Base-by-base conservation (phyloP, 805 yeast species). In the Candida khao-thaluensis region DNA sequence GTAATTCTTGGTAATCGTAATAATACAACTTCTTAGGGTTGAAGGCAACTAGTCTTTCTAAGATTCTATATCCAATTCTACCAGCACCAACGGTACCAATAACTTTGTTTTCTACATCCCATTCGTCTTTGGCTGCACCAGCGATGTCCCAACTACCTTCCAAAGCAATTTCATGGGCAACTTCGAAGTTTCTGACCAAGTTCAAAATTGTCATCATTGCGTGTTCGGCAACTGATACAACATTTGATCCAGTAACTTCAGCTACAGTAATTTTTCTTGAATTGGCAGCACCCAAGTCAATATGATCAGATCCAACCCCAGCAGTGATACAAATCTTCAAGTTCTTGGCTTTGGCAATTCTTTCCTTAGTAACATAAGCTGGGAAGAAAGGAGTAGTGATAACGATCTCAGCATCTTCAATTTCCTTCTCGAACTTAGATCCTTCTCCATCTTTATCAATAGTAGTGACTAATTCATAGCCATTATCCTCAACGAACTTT, bases 321-420 rank as follows among this genome's bases (percentile, higher is more conserved):
- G 95, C 95, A 35, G 90, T 85, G 50, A 83, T 71, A 44, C 81
- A 68, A 37, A 82, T 56, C 67, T 82, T 83, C 62, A 85, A 72
- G 38, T 81, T 82, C 58, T 80, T 79, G 23, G 91, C 90, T 54
- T 76, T 74, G 35, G 67, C 78, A 47, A 85, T 72, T 53, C 91
- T 73, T 51, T 79, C 82, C 43, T 71, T 69, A 40, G 82, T 76
- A 57, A 85, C 71, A 61, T 85, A 85, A 25, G 81, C 91, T 4
- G 95, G 93, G 62, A 76, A 86, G 74, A 85, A 85, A 3, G 95
- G 93, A 9, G 91, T 84, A 28, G 90, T 79, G 61, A 85, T 84
- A 53, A 85, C 75, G 37, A 85, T 71, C 50, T 85, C 93, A 4
- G 90, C 85, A 44, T 81, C 88, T 34, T 70, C 75, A 56, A 85